Percentiles rank a stretch among this genome's conserved stretches.
Evolutionary conservation across 495 filamentous ascomycete species (phyloP).

Genomic region (Baudoinia panamericana): DNA sequence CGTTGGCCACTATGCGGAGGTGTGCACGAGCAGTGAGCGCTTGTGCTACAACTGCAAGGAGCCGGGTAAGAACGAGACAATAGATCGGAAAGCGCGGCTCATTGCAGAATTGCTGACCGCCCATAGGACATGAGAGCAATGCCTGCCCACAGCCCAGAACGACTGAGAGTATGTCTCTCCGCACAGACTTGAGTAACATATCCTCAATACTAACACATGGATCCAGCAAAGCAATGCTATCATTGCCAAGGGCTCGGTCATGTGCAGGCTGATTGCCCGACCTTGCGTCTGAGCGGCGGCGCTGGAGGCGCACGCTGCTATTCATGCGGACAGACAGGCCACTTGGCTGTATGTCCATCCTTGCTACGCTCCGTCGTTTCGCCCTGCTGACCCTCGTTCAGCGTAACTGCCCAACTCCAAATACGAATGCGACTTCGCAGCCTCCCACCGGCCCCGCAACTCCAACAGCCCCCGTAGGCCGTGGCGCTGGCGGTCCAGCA

Average conservation of each 20-base stretch:
- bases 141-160: constrained; percentile 90
- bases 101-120: constrained; percentile 18
- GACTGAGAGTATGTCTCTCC: constrained; percentile 59
- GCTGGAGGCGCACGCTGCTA: constrained; percentile 81
- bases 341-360: constrained; percentile 54
- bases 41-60: constrained; percentile 97
- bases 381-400: constrained; percentile 26
- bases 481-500: constrained; percentile 45
- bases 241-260: constrained; percentile 98
- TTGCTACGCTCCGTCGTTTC: not conserved
- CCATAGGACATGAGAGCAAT: constrained; percentile 88
- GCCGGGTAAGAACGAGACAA: constrained; percentile 11
- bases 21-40: constrained; percentile 89
- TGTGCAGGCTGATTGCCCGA: constrained; percentile 98
- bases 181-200: not conserved
- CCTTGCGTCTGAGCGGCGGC: constrained; percentile 74
- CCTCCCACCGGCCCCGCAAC: constrained; percentile 35
- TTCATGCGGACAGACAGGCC: constrained; percentile 82
- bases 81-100: no score
- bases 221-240: constrained; percentile 90
- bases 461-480: constrained; percentile 38
- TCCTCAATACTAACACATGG: constrained; percentile 21
- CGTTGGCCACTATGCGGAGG: constrained; percentile 98
- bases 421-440: constrained; percentile 37
- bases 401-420: constrained; percentile 72